phyloP scores from a whole-genome alignment of 768 basidiomycete species.

The Boletus subcaerulescens region DNA sequence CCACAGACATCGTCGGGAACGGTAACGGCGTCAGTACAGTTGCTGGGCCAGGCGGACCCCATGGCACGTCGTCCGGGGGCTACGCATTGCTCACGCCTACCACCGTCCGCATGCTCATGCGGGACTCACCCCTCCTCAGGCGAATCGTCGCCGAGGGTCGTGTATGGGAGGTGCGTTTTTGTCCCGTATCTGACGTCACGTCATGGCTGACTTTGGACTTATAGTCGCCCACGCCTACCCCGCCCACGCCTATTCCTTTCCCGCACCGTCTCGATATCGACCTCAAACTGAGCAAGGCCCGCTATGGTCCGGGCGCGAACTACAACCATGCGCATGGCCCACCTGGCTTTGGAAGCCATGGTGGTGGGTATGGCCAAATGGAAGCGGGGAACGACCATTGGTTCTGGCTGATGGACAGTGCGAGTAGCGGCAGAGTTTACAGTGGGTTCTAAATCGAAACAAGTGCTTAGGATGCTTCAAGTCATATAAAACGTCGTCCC shows the following conservation, averaged over 20 bases:
- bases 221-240: conserved; percentile 14
- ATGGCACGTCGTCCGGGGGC: neutral
- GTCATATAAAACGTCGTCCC: neutral
- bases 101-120: conserved; percentile 44
- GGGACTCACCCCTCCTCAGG: conserved; percentile 37
- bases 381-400: conserved; percentile 20
- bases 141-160: conserved; percentile 49
- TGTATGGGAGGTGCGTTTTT: conserved; percentile 51
- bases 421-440: conserved; percentile 5
- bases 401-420: conserved; percentile 21
- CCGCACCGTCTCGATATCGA: conserved; percentile 9
- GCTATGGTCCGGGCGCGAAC: conserved; percentile 11
- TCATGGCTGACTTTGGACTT: neutral
- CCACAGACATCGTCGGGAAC: neutral
- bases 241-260: conserved; percentile 6
- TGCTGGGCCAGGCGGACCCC: neutral
- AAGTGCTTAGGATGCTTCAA: neutral
- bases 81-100: conserved; percentile 37
- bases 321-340: conserved; percentile 13
- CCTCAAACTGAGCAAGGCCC: conserved; percentile 9
- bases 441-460: neutral
- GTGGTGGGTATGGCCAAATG: conserved; percentile 19
- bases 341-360: conserved; percentile 13
- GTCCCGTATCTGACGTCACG: neutral
- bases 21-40: neutral